phyloP scores from a whole-genome alignment of 208 protist species.

The Trypanosomatidae sp. region DNA sequence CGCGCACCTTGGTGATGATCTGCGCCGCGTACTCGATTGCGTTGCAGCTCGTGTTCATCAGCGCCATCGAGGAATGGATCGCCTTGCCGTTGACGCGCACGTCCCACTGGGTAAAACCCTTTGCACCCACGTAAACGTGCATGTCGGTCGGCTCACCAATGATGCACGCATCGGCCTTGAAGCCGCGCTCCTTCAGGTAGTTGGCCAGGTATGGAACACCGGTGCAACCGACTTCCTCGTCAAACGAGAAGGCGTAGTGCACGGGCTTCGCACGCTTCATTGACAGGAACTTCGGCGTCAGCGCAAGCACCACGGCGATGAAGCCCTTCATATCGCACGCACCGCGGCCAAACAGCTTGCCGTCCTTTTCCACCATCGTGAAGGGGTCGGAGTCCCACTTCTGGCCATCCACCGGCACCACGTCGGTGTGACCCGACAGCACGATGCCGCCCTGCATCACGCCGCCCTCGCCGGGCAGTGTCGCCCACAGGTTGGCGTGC shows the following conservation, averaged over 20 bases:
- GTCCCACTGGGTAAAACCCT: constrained; percentile 22
- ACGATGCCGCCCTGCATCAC: constrained; percentile 56
- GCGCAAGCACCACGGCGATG: constrained; percentile 48
- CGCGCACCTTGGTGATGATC: constrained; percentile 45
- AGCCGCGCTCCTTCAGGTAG: constrained; percentile 28
- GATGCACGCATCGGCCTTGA: constrained; percentile 28
- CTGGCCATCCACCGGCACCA: constrained; percentile 66
- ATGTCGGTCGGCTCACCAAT: constrained; percentile 15
- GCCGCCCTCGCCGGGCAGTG: constrained; percentile 46
- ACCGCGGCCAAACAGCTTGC: constrained; percentile 61
- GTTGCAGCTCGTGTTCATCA: constrained; percentile 51
- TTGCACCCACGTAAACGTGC: constrained; percentile 42
- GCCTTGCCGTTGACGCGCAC: constrained; percentile 51
- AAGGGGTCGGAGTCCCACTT: constrained; percentile 62
- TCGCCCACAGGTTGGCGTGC: constrained; percentile 62
- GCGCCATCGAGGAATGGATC: constrained; percentile 53
- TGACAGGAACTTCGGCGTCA: constrained; percentile 35
- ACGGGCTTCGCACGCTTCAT: constrained; percentile 52
- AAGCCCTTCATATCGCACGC: constrained; percentile 71
- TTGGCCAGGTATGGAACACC: constrained; percentile 35
- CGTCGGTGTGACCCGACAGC: constrained; percentile 61
- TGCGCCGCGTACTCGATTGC: constrained; percentile 43
- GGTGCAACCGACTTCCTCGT: constrained; percentile 55
- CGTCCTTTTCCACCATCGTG: constrained; percentile 50
- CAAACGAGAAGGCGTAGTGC: constrained; percentile 57